Base-by-base conservation (phyloP, 805 yeast genomes). In the Saturnispora hagleri region DNA sequence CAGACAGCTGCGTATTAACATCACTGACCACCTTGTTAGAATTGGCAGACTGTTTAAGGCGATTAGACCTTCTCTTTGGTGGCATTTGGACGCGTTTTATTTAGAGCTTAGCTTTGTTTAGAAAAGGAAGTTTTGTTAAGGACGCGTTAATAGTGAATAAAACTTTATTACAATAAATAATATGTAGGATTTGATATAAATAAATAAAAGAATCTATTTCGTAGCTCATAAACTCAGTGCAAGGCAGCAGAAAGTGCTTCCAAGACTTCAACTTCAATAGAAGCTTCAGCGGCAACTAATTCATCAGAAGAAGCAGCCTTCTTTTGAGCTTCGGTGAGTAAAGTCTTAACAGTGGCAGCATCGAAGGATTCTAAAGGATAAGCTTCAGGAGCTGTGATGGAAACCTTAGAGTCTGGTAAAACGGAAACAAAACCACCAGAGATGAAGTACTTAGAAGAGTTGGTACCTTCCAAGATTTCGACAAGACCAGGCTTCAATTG, bases 401-500 rank as follows among this genome's bases (percentile, higher is more conserved):
- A 82, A 69, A 93, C 78, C 62, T 84, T 79, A 60, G 96, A 89
- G 66, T 88, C 95, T 73, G 97, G 97, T 70, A 87, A 90, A 59
- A 93, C 95, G 53, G 96, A 81, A 55, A 97, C 98, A 65, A 91
- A 86, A 61, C 99, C 99, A 60, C 98, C 98, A 57, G 95, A 81
- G 60, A 91, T 89, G 63, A 91, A 93, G 77, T 72, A 91, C 72
- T 86, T 88, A 58, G 85, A 71, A 63, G 86, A 86, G 55, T 79
- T 76, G 52, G 85, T 71, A 65, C 81, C 78, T 71, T 88, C 91
- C 60, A 88, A 84, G 67, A 93, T 82, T 72, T 90, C 97, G 64
- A 93, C 85, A 56, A 93, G 79, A 72, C 99, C 99, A 62, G 99
- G 96, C 67, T 83, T 80, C 69, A 93, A 82, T 79, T 93, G 96